Base-by-base conservation (phyloP, 129 eudicot genomes). In the Cynara cardunculus region DNA sequence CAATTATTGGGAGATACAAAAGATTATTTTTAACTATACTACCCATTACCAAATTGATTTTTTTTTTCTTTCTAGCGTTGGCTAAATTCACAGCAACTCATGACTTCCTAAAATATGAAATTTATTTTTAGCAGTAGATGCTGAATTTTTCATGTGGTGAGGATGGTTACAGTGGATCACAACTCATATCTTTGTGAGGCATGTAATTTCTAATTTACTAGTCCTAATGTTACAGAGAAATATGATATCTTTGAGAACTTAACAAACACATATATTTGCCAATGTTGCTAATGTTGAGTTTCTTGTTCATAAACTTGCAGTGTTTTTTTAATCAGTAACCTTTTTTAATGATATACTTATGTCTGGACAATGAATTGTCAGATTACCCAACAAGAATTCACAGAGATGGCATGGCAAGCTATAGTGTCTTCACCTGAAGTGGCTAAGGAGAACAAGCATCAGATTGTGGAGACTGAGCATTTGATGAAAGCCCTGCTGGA, bases 381-480 rank as follows among this genome's bases (percentile, higher is more conserved):
- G 99, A 95, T 95, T 44, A 90, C 87, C 49, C 97, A 95, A 81
- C 89, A 87, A 85, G 99, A 95, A 34, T 95, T 95, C 56, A 95
- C 99, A 9, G 99, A 95, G 34, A 95, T 92, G 99, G 99, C 99
- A 7, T 95, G 99, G 99, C 97, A 95, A 89, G 97, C 97, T 39
- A 84, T 95, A 26, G 97, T 95, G 31, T 82, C 97, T 19, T 95
- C 97, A 3, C 99, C 99, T 10, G 97, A 95, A 84, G 94, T 92
- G 66, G 99, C 99, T 19, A 95, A 92, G 83, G 97, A 89, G 80
- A 90, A 95, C 78, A 95, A 89, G 84, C 97, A 95, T 86, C 99
- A 95, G 87, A 92, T 95, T 46, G 99, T 95, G 83, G 97, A 90
- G 86, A 95, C 99, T 0, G 97, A 95, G 79, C 99, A 95, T 88